Conservation (phyloP, 2,329 filamentous ascomycete species). For the Fusarium sp. region DNA sequence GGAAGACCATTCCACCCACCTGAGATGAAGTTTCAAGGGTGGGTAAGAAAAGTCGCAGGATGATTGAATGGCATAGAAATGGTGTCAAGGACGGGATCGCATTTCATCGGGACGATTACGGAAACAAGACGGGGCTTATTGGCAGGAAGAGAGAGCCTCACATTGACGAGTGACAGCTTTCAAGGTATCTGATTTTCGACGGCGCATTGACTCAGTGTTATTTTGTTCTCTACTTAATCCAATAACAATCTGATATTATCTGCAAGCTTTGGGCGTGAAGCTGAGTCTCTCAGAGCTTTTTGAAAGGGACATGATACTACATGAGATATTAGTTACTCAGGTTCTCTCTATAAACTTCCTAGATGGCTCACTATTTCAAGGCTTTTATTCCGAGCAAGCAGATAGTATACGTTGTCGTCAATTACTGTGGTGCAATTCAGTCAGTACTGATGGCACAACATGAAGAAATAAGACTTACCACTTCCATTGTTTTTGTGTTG, state of each 20-base stretch:
- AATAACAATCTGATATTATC: slow-evolving; percentile 8
- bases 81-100: slow-evolving; percentile 46
- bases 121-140: slow-evolving; percentile 39
- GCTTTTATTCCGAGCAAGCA: slow-evolving; percentile 44
- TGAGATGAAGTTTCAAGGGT: slow-evolving; percentile 10
- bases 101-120: slow-evolving; percentile 43
- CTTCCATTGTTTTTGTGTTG: slow-evolving; percentile 46
- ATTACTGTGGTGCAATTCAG: slow-evolving; percentile 42
- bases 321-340: slow-evolving; percentile 5
- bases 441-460: neutral
- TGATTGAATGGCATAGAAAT: slow-evolving; percentile 42
- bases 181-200: slow-evolving; percentile 38
- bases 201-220: slow-evolving; percentile 40
- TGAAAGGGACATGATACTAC: slow-evolving; percentile 45
- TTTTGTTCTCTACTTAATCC: slow-evolving; percentile 35
- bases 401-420: slow-evolving; percentile 48
- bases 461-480: slow-evolving; percentile 33
- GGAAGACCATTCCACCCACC: slow-evolving; percentile 2
- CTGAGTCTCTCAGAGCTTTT: slow-evolving; percentile 19
- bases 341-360: neutral
- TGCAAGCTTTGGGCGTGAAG: neutral
- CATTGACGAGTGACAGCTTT: slow-evolving; percentile 30
- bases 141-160: slow-evolving; percentile 29
- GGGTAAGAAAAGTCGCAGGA: slow-evolving; percentile 18
- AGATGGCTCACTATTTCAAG: slow-evolving; percentile 46